phyloP scores from a whole-genome alignment of 208 protist genomes.

The Trichomonas tenax region DNA sequence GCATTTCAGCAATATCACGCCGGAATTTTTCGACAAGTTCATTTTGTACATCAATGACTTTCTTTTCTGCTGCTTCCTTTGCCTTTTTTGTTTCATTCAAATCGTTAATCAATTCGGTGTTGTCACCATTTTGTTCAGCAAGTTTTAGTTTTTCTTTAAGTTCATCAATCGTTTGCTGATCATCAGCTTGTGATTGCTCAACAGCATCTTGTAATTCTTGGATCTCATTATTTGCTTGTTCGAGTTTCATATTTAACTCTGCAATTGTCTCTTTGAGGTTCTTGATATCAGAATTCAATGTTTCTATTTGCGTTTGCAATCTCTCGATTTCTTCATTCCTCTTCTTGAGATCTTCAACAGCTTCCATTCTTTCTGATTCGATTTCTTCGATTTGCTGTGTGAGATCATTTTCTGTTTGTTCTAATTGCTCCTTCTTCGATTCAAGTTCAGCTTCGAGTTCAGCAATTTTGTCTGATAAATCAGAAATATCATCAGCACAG shows the following conservation, averaged over 20 bases:
- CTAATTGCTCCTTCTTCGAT: too few species aligned
- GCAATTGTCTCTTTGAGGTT: too few species aligned
- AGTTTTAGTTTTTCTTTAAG: neutral
- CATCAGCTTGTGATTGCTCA: too few species aligned
- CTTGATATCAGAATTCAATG: neutral
- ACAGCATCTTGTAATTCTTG: too few species aligned
- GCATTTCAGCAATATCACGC: neutral
- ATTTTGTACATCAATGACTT: neutral
- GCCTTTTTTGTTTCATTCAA: neutral
- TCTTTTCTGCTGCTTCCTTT: neutral
- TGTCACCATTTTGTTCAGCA: neutral
- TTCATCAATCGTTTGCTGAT: neutral
- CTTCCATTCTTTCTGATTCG: too few species aligned
- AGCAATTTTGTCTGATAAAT: neutral
- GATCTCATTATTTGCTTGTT: too few species aligned
- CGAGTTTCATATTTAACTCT: too few species aligned
- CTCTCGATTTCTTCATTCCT: neutral
- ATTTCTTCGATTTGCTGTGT: too few species aligned
- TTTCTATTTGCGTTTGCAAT: neutral
- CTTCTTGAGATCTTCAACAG: too few species aligned
- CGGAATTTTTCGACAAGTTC: neutral
- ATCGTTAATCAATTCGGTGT: too few species aligned
- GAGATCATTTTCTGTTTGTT: too few species aligned
- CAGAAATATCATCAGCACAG: neutral
- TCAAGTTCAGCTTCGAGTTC: neutral